A percentile compares a stretch with the other conserved stretches of the same genome.
These are phyloP conservation scores for Wickerhamomyces chaumierensis DNA, from an alignment of 805 yeast genomes.

Conservation along the genomic window DNA sequence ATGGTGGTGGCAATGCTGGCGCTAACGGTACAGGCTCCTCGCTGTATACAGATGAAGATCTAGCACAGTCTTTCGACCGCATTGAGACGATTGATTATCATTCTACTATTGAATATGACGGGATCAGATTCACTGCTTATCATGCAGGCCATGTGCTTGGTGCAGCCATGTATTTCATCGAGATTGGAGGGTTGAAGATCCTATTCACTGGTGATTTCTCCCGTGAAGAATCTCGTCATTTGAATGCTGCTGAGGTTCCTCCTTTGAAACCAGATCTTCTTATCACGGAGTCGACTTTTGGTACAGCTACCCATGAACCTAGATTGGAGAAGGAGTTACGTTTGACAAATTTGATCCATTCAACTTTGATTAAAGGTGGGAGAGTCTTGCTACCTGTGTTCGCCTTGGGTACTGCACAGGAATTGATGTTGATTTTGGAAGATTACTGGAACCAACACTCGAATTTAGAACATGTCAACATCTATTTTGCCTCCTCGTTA, in stretches of 20 bases:
- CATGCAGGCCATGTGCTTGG: slow-evolving; percentile 99
- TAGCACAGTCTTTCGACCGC: slow-evolving; percentile 73
- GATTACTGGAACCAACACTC: slow-evolving; percentile 87
- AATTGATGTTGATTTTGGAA: slow-evolving; percentile 75
- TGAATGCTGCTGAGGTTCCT: slow-evolving; percentile 92
- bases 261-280: slow-evolving; percentile 77
- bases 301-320: slow-evolving; percentile 95
- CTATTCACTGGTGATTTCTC: slow-evolving; percentile 96
- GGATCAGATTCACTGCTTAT: slow-evolving; percentile 91
- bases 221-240: slow-evolving; percentile 89
- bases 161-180: slow-evolving; percentile 95
- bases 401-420: slow-evolving; percentile 96
- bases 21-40: slow-evolving; percentile 12
- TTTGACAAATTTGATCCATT: slow-evolving; percentile 71
- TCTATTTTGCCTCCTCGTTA: slow-evolving; percentile 84
- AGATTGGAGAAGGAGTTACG: slow-evolving; percentile 75
- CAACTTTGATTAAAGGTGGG: slow-evolving; percentile 81
- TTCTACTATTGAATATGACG: slow-evolving; percentile 89
- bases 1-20: background rate
- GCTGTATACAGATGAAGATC: slow-evolving; percentile 88
- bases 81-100: slow-evolving; percentile 95
- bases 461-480: slow-evolving; percentile 71
- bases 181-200: slow-evolving; percentile 82
- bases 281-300: slow-evolving; percentile 93
- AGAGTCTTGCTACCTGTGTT: slow-evolving; percentile 87